Conservation (phyloP, 164 flowering plant genomes). For the Cinnamomum micranthum region DNA sequence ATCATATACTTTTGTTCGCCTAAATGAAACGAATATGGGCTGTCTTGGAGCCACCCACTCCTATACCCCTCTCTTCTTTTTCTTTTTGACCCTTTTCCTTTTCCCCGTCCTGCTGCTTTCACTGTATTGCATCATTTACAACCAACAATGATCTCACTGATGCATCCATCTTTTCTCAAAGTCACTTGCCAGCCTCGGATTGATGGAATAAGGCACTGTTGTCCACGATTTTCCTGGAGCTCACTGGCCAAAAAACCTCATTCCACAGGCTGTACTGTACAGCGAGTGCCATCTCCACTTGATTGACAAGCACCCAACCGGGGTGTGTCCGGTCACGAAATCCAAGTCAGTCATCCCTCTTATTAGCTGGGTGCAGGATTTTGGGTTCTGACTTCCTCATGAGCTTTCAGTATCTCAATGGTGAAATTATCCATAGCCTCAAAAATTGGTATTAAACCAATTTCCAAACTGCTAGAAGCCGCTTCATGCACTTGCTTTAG, state of each 20-base stretch:
- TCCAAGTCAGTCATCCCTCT: neutral
- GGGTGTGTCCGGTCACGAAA: neutral
- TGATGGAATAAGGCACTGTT: neutral
- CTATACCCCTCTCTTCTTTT: no score
- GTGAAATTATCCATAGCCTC: slow-evolving; percentile 71
- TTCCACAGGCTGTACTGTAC: neutral
- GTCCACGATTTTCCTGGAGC: neutral
- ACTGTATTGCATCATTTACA: no score
- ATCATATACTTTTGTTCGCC: neutral
- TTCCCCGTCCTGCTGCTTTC: no score
- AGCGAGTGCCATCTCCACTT: neutral
- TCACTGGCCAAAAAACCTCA: neutral
- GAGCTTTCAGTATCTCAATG: slow-evolving; percentile 57
- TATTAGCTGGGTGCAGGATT: slow-evolving; percentile 19
- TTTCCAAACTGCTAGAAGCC: slow-evolving; percentile 69
- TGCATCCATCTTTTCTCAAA: no score
- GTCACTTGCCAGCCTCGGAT: no score
- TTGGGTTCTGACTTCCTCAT: slow-evolving; percentile 62
- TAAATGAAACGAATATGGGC: no score
- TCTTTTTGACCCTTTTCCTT: no score
- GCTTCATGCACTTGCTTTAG: slow-evolving; percentile 63
- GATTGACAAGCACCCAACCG: neutral
- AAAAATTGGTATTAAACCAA: slow-evolving; percentile 78
- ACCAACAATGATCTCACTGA: no score
- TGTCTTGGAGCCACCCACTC: no score